Conservation (phyloP, 345 rosid species). For the Euphorbia pulcherrima region DNA sequence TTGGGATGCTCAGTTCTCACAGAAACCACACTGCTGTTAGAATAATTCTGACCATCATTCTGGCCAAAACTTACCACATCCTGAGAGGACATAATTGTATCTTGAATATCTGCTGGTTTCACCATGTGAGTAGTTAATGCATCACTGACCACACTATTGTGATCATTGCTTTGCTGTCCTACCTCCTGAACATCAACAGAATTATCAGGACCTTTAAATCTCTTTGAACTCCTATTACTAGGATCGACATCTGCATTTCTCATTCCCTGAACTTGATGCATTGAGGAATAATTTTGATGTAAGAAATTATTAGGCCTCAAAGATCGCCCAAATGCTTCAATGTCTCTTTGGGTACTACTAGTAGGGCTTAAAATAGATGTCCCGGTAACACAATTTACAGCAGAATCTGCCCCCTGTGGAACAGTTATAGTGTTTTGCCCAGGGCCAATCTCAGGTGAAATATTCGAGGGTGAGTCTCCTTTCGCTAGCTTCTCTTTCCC, state of each 20-base stretch:
- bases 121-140: slow-evolving; percentile 18
- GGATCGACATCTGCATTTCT: slow-evolving; percentile 47
- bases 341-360: slow-evolving; percentile 39
- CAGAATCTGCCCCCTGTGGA: slow-evolving; percentile 32
- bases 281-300: slow-evolving; percentile 45
- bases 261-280: slow-evolving; percentile 52
- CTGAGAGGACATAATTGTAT: slow-evolving; percentile 29
- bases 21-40: slow-evolving; percentile 33
- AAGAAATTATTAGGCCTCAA: slow-evolving; percentile 41
- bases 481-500: slow-evolving; percentile 41
- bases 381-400: slow-evolving; percentile 22
- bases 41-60: slow-evolving; percentile 34
- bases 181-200: slow-evolving; percentile 40
- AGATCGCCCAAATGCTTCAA: slow-evolving; percentile 58
- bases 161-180: slow-evolving; percentile 36
- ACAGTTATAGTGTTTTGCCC: slow-evolving; percentile 20
- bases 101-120: slow-evolving; percentile 26
- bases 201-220: slow-evolving; percentile 46
- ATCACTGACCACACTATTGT: slow-evolving; percentile 35
- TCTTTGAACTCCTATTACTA: slow-evolving; percentile 42
- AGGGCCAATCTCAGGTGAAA: slow-evolving; percentile 21
- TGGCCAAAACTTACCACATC: slow-evolving; percentile 32
- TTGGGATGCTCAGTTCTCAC: slow-evolving; percentile 46
- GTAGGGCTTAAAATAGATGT: slow-evolving; percentile 29
- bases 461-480: slow-evolving; percentile 26